Percentiles rank a stretch among this genome's conserved stretches.
Evolutionary conservation across 1,284 basidiomycete species (phyloP).

Genomic region (Chalciporus piperatoides): DNA sequence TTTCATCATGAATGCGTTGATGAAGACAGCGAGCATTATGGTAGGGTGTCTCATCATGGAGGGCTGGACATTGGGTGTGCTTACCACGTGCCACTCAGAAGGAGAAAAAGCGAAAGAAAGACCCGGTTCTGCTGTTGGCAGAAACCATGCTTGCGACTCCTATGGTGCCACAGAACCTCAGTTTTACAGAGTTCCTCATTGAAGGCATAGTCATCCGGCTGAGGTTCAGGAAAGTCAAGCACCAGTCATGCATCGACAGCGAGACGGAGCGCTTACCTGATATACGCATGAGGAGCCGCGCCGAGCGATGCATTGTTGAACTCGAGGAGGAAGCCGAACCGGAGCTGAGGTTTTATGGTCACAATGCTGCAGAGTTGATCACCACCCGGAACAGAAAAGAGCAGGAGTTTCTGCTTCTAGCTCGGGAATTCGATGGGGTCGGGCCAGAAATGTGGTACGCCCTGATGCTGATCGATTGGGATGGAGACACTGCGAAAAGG

Average conservation of each 20-base stretch:
- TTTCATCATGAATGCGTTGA: not conserved
- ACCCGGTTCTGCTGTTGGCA: slow-evolving; percentile 1
- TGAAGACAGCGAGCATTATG: not conserved
- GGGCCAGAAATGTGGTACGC: not conserved
- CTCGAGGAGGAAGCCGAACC: not conserved
- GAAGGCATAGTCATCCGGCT: slow-evolving; percentile 7
- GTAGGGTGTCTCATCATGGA: not conserved
- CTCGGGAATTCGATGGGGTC: not conserved
- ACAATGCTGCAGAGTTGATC: not conserved
- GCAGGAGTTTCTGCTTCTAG: slow-evolving; percentile 10
- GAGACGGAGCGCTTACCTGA: not conserved
- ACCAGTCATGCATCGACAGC: not conserved
- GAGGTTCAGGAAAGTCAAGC: not conserved
- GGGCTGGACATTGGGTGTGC: no score
- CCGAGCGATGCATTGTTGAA: not conserved
- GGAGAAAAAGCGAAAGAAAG: not conserved
- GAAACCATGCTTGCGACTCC: not conserved
- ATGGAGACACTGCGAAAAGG: not conserved
- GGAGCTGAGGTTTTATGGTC: slow-evolving; percentile 1
- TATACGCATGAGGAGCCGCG: not conserved
- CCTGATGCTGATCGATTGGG: slow-evolving; percentile 2
- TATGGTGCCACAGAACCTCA: not conserved
- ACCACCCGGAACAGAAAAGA: not conserved
- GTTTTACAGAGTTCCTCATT: slow-evolving; percentile 4
- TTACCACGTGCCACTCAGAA: no score